Conservation (phyloP, 225 moss, liverwort and hornwort genomes). For the Asterella californica region DNA sequence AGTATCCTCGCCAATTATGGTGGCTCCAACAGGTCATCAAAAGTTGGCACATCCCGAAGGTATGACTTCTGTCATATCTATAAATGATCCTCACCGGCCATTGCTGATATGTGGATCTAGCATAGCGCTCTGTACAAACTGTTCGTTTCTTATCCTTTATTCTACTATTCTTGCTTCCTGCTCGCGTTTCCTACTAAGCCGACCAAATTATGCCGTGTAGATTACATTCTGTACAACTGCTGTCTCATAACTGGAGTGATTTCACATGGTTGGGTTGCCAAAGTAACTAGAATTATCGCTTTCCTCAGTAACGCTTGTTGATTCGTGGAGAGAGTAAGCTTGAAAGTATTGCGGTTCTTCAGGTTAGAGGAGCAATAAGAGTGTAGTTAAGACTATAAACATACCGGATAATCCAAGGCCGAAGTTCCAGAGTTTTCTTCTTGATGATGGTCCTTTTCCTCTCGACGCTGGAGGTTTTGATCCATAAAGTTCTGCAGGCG, state of each 20-base stretch:
- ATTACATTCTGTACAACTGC: too few species aligned
- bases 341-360: background rate
- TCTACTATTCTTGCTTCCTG: too few species aligned
- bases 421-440: too few species aligned
- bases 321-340: background rate
- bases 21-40: conserved; percentile 87
- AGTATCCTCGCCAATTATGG: conserved; percentile 94
- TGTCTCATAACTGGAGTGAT: background rate
- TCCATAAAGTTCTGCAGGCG: conserved; percentile 42
- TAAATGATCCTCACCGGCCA: too few species aligned
- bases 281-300: background rate
- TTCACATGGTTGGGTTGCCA: background rate
- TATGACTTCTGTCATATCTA: conserved; percentile 5
- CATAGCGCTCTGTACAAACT: too few species aligned
- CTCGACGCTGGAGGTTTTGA: background rate
- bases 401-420: background rate
- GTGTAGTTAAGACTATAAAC: background rate
- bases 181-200: too few species aligned
- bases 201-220: too few species aligned
- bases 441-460: background rate
- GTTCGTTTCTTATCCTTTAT: too few species aligned
- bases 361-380: background rate
- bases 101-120: too few species aligned
- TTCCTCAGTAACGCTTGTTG: background rate
- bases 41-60: conserved; percentile 82